Evolutionary conservation across 2,329 filamentous ascomycete species (phyloP).

Genomic region (Colletotrichum sp.): DNA sequence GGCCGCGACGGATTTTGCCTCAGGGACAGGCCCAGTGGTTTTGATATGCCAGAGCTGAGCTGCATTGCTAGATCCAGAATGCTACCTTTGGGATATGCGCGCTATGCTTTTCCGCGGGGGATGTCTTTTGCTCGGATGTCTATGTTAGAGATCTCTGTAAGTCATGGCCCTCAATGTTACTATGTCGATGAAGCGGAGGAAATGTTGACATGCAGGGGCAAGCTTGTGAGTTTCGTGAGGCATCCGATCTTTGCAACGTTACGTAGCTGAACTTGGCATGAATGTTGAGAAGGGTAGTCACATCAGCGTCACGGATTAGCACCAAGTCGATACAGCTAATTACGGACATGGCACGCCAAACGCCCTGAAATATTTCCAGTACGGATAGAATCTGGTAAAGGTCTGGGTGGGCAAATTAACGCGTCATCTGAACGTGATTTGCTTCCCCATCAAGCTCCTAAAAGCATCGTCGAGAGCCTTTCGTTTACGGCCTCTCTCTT

Average conservation of each 20-base stretch:
- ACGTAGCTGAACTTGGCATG: neutral
- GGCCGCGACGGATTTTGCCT: neutral
- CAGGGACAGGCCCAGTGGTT: neutral
- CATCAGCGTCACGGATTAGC: neutral
- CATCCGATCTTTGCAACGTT: neutral
- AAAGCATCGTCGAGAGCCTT: conserved; percentile 83
- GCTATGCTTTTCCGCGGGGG: neutral
- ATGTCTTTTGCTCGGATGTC: neutral
- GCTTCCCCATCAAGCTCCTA: conserved; percentile 73
- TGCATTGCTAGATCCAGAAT: neutral
- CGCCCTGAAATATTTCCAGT: neutral
- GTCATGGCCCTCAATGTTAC: neutral
- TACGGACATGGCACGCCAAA: neutral
- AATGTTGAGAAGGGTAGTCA: neutral
- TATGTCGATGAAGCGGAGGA: neutral
- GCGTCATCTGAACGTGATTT: conserved; percentile 63
- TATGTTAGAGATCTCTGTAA: neutral
- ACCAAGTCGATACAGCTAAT: neutral
- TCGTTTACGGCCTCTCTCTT: conserved; percentile 66
- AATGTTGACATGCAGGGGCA: neutral
- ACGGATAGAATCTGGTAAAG: neutral
- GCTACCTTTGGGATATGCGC: neutral
- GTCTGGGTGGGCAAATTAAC: neutral
- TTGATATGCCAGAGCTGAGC: neutral
- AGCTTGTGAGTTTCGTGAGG: neutral